A percentile compares a stretch with the other conserved stretches of the same genome.
Conservation (phyloP, 352 stramenopile genomes). For the Pythium sukuiense region DNA sequence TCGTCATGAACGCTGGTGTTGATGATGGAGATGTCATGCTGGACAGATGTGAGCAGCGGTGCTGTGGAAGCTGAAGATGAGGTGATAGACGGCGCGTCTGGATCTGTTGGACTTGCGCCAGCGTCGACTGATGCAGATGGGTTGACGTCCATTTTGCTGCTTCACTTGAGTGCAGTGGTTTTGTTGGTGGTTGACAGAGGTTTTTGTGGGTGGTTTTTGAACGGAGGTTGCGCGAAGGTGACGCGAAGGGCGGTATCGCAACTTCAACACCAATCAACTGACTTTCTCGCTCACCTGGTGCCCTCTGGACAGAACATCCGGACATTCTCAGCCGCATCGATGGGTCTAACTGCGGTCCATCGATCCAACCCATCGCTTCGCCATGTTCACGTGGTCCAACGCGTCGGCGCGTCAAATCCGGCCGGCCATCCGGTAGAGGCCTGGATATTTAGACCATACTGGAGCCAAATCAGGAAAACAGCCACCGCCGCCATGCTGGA, state of each 20-base stretch:
- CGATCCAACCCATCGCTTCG: neutral
- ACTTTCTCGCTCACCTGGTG: neutral
- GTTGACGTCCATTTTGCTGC: neutral
- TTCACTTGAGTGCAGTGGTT: neutral
- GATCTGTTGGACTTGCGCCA: neutral
- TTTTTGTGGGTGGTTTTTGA: conserved; percentile 6
- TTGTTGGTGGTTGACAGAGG: neutral
- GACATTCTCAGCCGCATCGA: neutral
- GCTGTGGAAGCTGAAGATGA: neutral
- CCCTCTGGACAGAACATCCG: neutral
- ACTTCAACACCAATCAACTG: conserved; percentile 2
- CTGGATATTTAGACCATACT: conserved; percentile 3
- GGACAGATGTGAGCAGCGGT: neutral
- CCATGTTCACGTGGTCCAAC: neutral
- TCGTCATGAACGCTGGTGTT: neutral
- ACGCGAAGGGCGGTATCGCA: neutral
- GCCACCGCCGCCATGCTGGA: conserved; percentile 2
- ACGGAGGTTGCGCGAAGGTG: conserved; percentile 1
- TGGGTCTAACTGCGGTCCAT: neutral
- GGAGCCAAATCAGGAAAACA: conserved; percentile 7
- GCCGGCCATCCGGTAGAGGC: conserved; percentile 2
- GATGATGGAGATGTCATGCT: neutral
- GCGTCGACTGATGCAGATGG: conserved; percentile 3
- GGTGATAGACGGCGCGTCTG: neutral
- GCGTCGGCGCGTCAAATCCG: neutral